phyloP scores from a whole-genome alignment of 768 basidiomycete genomes.

The Agaricus blazei region DNA sequence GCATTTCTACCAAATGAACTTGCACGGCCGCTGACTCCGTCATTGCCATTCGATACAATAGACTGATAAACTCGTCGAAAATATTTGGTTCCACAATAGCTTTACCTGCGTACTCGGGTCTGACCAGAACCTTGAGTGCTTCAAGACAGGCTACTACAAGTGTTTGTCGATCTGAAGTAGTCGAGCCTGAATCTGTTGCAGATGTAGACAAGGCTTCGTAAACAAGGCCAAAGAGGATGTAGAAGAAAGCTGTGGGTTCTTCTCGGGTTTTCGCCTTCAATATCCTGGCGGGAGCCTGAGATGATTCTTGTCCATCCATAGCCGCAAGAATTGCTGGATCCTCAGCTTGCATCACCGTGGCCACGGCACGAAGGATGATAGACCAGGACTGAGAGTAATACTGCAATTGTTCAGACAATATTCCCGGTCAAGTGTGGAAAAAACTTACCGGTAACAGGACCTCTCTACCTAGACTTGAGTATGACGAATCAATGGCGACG shows the following conservation, averaged over 20 bases:
- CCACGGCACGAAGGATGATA: constrained; percentile 79
- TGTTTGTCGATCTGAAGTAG: constrained; percentile 34
- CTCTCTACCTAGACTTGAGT: constrained; percentile 85
- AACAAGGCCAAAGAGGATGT: constrained; percentile 87
- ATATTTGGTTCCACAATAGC: constrained; percentile 76
- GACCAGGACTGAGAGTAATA: constrained; percentile 86
- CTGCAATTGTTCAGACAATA: constrained; percentile 32
- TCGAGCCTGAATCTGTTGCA: constrained; percentile 50
- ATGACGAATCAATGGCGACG: constrained; percentile 73
- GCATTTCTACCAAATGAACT: constrained; percentile 63
- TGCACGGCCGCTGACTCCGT: constrained; percentile 75
- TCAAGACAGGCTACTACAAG: constrained; percentile 62
- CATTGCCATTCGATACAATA: constrained; percentile 88
- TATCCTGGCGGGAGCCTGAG: constrained; percentile 17
- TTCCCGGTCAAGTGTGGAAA: background rate
- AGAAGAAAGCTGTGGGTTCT: constrained; percentile 73
- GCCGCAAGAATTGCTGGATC: constrained; percentile 71
- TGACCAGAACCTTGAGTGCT: constrained; percentile 76
- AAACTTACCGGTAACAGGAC: constrained; percentile 80
- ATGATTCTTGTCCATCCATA: constrained; percentile 68
- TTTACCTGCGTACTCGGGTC: constrained; percentile 74
- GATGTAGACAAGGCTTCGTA: constrained; percentile 79
- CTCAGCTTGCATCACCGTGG: constrained; percentile 65
- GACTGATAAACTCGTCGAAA: constrained; percentile 85
- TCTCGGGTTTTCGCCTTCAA: constrained; percentile 39